Base-by-base conservation (phyloP, 192 early-diverging fungal species). In the Dissophora globulifera region DNA sequence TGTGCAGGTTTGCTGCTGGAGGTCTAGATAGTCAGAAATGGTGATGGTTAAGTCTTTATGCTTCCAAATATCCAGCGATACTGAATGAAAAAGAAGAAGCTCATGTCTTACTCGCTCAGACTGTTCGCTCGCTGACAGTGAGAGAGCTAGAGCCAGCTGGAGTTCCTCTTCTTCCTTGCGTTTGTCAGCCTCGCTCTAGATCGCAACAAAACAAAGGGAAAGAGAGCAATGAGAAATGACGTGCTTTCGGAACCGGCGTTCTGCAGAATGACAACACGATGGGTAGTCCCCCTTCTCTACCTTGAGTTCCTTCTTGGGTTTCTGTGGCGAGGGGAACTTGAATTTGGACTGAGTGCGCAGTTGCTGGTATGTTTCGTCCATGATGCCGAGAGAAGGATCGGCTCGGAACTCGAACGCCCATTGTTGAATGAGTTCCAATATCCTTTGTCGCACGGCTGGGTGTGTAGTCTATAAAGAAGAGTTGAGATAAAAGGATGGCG, bases 121-220 rank as follows among this genome's bases (percentile, higher is more conserved):
- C 46, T 79, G 78, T 62, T 87, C 84, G 45, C 76, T 79, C 29
- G 87, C 90, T 10, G 94, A 95, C 27, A 96, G 80, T 2, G 95
- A 96, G 45, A 98, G 75, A 5, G 94, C 95, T 69, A 98, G 62
- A 20, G 97, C 97, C 47, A 96, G 72, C 80, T 99, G 93, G 48
- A 96, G 69, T 38, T 99, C 95, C 23, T 99, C 97, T 62, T 96
- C 94, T 75, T 98, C 96, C 62, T 96, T 94, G 63, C 94, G 90
- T 58, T 90, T 93, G 41, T 93, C 92, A n/a, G 89, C 58, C 33
- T 94, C 88, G 42, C 80, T 85, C 78, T 86, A 67, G 31, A 27
- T 16, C 2, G n/a, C n/a, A n/a, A n/a, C n/a, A n/a, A n/a, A n/a
- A n/a, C n/a, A n/a, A n/a, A n/a, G n/a, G n/a, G n/a, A n/a, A n/a